Conservation (phyloP, 2,329 filamentous ascomycete genomes). For the Penicillium concentricum region DNA sequence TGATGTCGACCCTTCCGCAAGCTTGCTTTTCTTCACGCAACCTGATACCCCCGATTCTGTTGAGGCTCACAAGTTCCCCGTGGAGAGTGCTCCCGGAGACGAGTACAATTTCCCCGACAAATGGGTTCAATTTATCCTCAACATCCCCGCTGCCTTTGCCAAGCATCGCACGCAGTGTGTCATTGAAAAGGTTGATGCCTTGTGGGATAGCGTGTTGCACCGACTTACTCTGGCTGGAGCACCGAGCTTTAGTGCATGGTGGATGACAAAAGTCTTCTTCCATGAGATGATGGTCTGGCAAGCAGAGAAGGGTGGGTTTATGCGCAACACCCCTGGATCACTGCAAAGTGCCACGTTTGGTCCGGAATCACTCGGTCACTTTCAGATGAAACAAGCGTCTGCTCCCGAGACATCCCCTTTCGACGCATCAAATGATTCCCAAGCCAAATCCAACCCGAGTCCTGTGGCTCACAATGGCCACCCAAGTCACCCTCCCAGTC, state of each 20-base stretch:
- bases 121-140: constrained; percentile 48
- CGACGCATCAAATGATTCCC: constrained; percentile 16
- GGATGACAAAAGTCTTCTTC: constrained; percentile 88
- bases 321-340: constrained; percentile 53
- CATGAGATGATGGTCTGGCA: constrained; percentile 93
- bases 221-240: constrained; percentile 46
- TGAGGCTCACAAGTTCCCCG: constrained; percentile 35
- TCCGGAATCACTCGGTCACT: constrained; percentile 23
- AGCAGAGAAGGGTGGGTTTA: constrained; percentile 85
- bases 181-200: constrained; percentile 43
- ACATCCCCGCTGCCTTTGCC: constrained; percentile 40
- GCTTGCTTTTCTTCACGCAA: constrained; percentile 34
- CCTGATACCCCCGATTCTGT: constrained; percentile 34
- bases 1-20: constrained; percentile 29
- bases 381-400: constrained; percentile 23
- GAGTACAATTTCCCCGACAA: constrained; percentile 51
- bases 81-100: constrained; percentile 37
- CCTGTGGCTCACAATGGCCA: constrained; percentile 16
- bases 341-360: constrained; percentile 29
- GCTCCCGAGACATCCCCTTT: constrained; percentile 19
- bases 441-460: constrained; percentile 20
- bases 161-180: constrained; percentile 46
- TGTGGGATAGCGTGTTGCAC: constrained; percentile 47
- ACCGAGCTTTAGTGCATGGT: constrained; percentile 50
- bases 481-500: constrained; percentile 16